Conservation (phyloP, 164 flowering plant species). For the Protea cynaroides region DNA sequence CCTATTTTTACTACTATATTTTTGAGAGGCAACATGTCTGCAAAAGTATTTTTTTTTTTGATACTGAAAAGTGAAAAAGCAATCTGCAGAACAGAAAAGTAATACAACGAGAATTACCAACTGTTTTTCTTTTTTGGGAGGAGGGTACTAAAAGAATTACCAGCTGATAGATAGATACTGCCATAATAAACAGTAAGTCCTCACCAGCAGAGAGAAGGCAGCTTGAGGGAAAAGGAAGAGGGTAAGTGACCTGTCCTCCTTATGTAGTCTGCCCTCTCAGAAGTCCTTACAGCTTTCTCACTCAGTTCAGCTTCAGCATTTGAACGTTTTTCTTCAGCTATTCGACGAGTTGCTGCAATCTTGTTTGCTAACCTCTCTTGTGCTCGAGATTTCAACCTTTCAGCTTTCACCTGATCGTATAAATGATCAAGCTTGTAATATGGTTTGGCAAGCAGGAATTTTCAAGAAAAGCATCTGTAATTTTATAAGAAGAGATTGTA, state of each 20-base stretch:
- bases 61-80: no score
- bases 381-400: constrained; percentile 75
- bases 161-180: neutral
- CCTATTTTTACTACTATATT: no score
- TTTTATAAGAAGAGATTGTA: no score
- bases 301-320: constrained; percentile 82
- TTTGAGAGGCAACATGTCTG: no score
- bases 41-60: no score
- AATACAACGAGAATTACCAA: constrained; percentile 9
- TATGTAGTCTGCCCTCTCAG: constrained; percentile 85
- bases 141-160: constrained; percentile 1
- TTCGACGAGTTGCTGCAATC: constrained; percentile 67
- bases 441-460: no score
- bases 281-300: constrained; percentile 67
- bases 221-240: constrained; percentile 64
- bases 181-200: neutral
- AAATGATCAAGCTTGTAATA: neutral
- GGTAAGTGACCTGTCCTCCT: constrained; percentile 88
- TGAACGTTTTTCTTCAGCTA: constrained; percentile 83
- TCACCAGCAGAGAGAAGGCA: constrained; percentile 84
- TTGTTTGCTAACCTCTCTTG: constrained; percentile 74
- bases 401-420: constrained; percentile 63
- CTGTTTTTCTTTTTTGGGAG: neutral
- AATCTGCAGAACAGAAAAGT: neutral
- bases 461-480: no score